Conservation (phyloP, 208 protist genomes). For the Acanthamoeba triangularis region DNA sequence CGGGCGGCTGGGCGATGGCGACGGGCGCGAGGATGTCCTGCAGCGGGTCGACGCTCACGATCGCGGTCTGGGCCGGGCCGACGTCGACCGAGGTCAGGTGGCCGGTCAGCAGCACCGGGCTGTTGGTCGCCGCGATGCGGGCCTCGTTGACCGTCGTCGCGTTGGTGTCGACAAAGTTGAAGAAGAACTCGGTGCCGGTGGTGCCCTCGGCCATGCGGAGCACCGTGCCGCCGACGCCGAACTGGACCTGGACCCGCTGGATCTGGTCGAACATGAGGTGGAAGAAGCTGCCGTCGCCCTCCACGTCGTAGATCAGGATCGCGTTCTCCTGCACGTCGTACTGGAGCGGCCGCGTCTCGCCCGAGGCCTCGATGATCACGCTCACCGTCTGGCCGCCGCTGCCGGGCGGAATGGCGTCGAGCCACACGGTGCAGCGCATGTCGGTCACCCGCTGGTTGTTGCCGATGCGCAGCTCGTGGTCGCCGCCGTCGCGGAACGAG, state of each 20-base stretch:
- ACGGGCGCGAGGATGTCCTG: constrained; percentile 36
- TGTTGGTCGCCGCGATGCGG: constrained; percentile 36
- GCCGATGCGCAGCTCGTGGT: constrained; percentile 57
- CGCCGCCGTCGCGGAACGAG: constrained; percentile 11
- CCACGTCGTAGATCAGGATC: constrained; percentile 21
- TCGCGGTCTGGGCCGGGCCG: constrained; percentile 1
- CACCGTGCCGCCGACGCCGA: constrained; percentile 33
- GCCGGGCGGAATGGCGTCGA: background rate
- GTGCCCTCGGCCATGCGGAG: constrained; percentile 50
- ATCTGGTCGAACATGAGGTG: constrained; percentile 69
- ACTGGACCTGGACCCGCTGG: constrained; percentile 25
- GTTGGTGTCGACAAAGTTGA: constrained; percentile 8
- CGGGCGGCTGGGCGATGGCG: constrained; percentile 13
- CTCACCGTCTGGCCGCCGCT: constrained; percentile 3
- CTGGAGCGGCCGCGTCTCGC: constrained; percentile 42
- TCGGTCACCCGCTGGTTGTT: background rate
- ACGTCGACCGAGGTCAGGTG: constrained; percentile 1
- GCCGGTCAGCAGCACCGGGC: constrained; percentile 2
- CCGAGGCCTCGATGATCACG: constrained; percentile 43
- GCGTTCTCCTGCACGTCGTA: constrained; percentile 73
- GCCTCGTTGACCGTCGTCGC: background rate
- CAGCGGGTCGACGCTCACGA: constrained; percentile 28
- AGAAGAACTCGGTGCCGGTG: constrained; percentile 54
- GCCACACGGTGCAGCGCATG: constrained; percentile 72
- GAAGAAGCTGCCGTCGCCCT: constrained; percentile 41